phyloP scores from a whole-genome alignment of 805 yeast genomes.

The Candida koratica region DNA sequence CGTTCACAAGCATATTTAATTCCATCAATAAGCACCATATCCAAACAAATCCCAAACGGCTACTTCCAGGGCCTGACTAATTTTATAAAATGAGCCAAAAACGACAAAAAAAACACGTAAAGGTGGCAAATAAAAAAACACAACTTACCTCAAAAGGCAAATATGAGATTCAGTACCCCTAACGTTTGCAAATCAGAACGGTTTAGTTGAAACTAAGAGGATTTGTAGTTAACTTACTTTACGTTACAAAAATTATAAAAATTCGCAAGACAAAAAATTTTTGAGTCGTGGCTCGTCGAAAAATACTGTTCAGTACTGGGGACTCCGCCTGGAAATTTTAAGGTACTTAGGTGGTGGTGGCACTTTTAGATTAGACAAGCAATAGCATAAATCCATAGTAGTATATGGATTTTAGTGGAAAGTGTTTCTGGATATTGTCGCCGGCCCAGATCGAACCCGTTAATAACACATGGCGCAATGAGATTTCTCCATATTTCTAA shows the following conservation, averaged over 20 bases:
- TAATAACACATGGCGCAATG: conserved; percentile 2
- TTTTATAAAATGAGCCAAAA: no score
- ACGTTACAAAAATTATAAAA: not conserved
- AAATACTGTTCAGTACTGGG: no score
- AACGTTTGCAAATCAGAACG: conserved; percentile 2
- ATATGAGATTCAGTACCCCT: conserved; percentile 6
- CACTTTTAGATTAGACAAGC: no score
- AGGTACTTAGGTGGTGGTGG: no score
- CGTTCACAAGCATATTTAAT: conserved; percentile 94
- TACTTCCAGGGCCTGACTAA: no score
- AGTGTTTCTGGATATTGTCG: not conserved
- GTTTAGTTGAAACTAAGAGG: conserved; percentile 5
- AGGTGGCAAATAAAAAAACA: conserved; percentile 1
- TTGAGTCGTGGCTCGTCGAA: conserved; percentile 4
- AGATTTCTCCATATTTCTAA: not conserved
- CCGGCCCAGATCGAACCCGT: not conserved
- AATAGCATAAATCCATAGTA: no score
- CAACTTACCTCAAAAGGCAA: conserved; percentile 6
- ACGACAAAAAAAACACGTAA: no score
- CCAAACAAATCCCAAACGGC: not conserved
- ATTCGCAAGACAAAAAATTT: no score
- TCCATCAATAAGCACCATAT: conserved; percentile 87
- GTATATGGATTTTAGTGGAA: no score
- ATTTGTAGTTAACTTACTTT: no score
- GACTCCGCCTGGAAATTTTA: no score